A percentile compares a stretch with the other conserved stretches of the same genome.
Conservation (phyloP, 148 eudicot genomes). For the Rhododendron molle region DNA sequence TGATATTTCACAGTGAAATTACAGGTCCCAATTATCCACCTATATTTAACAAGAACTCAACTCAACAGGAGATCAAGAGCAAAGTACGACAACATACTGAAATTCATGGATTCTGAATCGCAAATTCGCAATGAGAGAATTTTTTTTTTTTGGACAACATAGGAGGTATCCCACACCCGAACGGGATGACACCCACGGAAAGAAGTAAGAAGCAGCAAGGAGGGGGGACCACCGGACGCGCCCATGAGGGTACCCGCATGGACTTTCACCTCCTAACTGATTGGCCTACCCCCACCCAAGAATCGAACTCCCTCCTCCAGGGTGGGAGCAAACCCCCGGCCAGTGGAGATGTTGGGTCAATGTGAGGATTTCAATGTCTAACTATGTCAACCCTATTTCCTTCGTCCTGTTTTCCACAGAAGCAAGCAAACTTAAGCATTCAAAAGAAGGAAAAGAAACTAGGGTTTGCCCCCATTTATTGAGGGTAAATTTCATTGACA, state of each 20-base stretch:
- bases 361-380: background rate
- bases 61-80: background rate
- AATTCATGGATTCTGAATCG: background rate
- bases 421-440: background rate
- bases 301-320: background rate
- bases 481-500: too few relatives aligned
- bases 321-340: background rate
- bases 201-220: background rate
- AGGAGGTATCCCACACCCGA: too few relatives aligned
- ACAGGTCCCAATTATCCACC: background rate
- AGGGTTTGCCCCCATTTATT: background rate
- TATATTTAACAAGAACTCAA: background rate
- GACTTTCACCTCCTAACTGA: background rate
- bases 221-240: background rate
- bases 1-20: background rate
- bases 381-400: background rate
- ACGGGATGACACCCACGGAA: background rate
- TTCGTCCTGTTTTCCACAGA: background rate
- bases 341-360: background rate
- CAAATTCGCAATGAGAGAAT: background rate
- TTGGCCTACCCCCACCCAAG: background rate
- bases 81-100: background rate
- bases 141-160: too few relatives aligned
- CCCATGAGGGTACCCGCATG: too few relatives aligned
- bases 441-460: conserved; percentile 1